Percentiles rank a stretch among this genome's conserved stretches.
phyloP scores from a whole-genome alignment of 2,329 filamentous ascomycete species.

The Cladobotryum protrusum region DNA sequence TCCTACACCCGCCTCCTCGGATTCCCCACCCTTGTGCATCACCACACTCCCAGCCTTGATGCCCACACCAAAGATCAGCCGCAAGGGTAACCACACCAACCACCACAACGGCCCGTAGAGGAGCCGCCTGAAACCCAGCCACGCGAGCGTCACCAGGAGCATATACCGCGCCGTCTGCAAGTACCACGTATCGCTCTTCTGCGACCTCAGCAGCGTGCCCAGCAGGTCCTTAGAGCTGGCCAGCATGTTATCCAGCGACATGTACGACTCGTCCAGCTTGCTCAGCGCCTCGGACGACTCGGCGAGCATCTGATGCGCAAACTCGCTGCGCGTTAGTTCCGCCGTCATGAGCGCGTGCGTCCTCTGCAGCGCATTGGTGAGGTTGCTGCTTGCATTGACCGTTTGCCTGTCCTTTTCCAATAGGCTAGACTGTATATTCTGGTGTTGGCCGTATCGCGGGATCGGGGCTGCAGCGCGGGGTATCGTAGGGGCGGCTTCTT shows the following conservation, averaged over 20 bases:
- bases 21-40: constrained; percentile 28
- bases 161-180: constrained; percentile 84
- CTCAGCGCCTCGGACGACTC: constrained; percentile 79
- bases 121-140: constrained; percentile 79
- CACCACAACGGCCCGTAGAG: constrained; percentile 89
- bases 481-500: constrained; percentile 14
- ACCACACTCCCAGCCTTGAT: constrained; percentile 50
- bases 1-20: constrained; percentile 20
- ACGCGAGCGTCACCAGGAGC: constrained; percentile 67
- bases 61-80: constrained; percentile 54
- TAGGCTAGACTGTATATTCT: constrained; percentile 31
- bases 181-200: constrained; percentile 98
- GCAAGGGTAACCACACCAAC: constrained; percentile 78
- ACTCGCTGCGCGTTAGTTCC: constrained; percentile 80
- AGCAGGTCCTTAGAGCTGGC: constrained; percentile 68
- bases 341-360: constrained; percentile 82
- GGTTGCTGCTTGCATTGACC: constrained; percentile 70
- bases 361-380: constrained; percentile 75
- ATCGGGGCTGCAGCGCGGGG: constrained; percentile 13
- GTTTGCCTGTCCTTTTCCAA: constrained; percentile 66
- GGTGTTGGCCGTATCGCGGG: constrained; percentile 21
- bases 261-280: constrained; percentile 75
- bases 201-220: constrained; percentile 71
- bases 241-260: constrained; percentile 69
- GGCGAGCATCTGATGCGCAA: constrained; percentile 81